phyloP scores from a whole-genome alignment of 345 rosid species.

The Eutrema japonicum region DNA sequence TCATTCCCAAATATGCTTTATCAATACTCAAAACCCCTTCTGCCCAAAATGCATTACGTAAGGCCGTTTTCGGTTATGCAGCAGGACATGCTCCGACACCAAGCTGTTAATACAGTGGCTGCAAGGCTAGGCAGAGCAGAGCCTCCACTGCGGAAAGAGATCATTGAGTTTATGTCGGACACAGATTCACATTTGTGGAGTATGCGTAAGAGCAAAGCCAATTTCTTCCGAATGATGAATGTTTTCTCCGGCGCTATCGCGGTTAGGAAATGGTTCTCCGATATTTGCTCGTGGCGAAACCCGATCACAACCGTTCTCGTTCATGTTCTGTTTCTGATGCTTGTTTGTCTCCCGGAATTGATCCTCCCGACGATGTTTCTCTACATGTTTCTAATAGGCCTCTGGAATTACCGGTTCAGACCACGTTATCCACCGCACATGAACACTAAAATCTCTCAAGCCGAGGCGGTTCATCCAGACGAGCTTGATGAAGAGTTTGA shows the following conservation, averaged over 20 bases:
- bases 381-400: conserved; percentile 89
- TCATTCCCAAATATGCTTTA: conserved; percentile 88
- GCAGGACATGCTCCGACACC: conserved; percentile 84
- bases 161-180: conserved; percentile 94
- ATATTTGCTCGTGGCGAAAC: conserved; percentile 86
- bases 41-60: conserved; percentile 93
- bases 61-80: conserved; percentile 88
- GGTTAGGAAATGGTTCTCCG: conserved; percentile 79
- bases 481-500: conserved; percentile 97
- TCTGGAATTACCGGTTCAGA: conserved; percentile 88
- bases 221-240: conserved; percentile 81
- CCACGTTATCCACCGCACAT: conserved; percentile 98
- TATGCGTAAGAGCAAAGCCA: conserved; percentile 96
- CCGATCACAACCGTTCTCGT: conserved; percentile 87
- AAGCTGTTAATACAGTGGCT: conserved; percentile 82
- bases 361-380: conserved; percentile 87
- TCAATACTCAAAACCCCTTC: conserved; percentile 76
- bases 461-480: conserved; percentile 81
- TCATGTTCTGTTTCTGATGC: conserved; percentile 83
- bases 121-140: conserved; percentile 83
- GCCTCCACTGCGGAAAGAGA: conserved; percentile 91
- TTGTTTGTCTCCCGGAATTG: conserved; percentile 85
- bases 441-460: conserved; percentile 93
- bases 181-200: conserved; percentile 96
- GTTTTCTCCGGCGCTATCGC: conserved; percentile 80